Base-by-base conservation (phyloP, 768 basidiomycete species). In the Mycena alexandri region DNA sequence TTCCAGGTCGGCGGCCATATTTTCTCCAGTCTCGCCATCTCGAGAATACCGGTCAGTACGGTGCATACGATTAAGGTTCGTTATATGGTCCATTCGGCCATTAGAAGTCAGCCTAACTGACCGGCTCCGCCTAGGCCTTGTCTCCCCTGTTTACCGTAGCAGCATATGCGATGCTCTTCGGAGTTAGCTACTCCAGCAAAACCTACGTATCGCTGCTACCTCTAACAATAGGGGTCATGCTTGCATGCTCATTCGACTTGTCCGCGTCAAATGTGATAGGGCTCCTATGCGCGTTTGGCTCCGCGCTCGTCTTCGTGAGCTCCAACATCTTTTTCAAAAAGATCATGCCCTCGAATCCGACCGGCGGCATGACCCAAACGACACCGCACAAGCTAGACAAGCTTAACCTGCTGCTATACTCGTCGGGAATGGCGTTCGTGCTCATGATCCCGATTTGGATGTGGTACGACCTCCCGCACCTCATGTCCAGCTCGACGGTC, bases 261-360 rank as follows among this genome's bases (percentile, higher is more conserved):
- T 93, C 94, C 0, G 90, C 90, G 4, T 96, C 95, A 53, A 96
- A 95, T 76, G 78, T 87, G 21, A 80, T 92, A 29, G 98, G 98
- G 14, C 80, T 99, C n/a, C 81, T 98, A 29, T 98, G 94, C 78
- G 97, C 98, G 4, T 96, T 99, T 75, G 97, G 97, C 17, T 98
- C 96, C 13, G 98, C 98, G 34, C 81, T 99, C 64, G 90, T 99
- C 71, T 99, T 99, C 77, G 98, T 99, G 69, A 93, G 92, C 72
- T 96, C 95, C 70, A 99, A 99, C 80, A 99, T 99, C 73, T 98
- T 96, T 79, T 98, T 97, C 87, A 99, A 99, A 82, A 99, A 97
- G 83, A 90, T 99, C 69, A 92, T 99, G 87, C 98, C 98, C 2
- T 84, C 87, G 10, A 84, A 84, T 58, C 74, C 80, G 6, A 80